These are phyloP conservation scores for Xenoacremonium recifei DNA, from an alignment of 2,329 filamentous ascomycete genomes.

Conservation along the genomic window DNA sequence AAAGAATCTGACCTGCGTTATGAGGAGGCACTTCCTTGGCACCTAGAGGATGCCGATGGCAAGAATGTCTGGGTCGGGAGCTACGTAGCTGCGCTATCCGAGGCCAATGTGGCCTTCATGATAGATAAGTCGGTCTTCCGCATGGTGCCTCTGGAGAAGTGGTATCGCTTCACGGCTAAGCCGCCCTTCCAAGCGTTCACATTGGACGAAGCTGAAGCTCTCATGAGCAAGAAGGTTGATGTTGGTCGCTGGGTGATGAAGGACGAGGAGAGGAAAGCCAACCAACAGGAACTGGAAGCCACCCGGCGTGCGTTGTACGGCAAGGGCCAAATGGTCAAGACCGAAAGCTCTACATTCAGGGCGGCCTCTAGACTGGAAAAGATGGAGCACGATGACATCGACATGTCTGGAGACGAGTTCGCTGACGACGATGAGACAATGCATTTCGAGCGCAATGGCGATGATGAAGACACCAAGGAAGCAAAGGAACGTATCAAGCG, in stretches of 20 bases:
- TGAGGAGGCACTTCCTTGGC: slow-evolving; percentile 94
- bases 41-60: slow-evolving; percentile 92
- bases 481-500: slow-evolving; percentile 71
- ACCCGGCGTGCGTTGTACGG: slow-evolving; percentile 52
- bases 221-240: slow-evolving; percentile 76
- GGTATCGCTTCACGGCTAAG: slow-evolving; percentile 84
- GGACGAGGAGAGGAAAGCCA: slow-evolving; percentile 58
- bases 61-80: slow-evolving; percentile 92
- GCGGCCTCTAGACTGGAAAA: slow-evolving; percentile 61
- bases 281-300: slow-evolving; percentile 59
- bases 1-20: slow-evolving; percentile 75
- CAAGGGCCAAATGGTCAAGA: slow-evolving; percentile 59
- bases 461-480: slow-evolving; percentile 78
- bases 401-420: slow-evolving; percentile 71
- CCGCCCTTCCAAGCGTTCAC: slow-evolving; percentile 75
- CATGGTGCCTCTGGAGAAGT: slow-evolving; percentile 92
- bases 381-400: slow-evolving; percentile 68
- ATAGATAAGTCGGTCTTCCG: slow-evolving; percentile 70
- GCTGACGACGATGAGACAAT: slow-evolving; percentile 84
- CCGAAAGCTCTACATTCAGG: slow-evolving; percentile 64
- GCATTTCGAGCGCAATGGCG: slow-evolving; percentile 73
- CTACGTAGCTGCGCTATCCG: slow-evolving; percentile 85
- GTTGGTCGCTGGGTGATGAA: slow-evolving; percentile 80
- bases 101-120: slow-evolving; percentile 77
- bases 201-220: slow-evolving; percentile 81